Evolutionary conservation across 1,139 yeast genomes (phyloP).

Genomic region (Starmera stellimalicola): DNA sequence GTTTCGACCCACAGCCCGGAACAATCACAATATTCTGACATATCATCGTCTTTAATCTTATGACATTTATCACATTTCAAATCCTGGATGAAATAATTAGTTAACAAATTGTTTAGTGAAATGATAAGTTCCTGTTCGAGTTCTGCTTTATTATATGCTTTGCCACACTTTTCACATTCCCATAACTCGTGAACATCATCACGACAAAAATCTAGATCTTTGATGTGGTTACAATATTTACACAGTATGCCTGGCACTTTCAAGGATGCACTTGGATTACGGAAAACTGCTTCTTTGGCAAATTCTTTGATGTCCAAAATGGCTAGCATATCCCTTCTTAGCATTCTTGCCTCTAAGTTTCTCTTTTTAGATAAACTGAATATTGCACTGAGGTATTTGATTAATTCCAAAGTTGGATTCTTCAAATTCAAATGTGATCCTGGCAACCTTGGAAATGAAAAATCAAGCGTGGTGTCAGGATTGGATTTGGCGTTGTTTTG

Average conservation of each 20-base stretch:
- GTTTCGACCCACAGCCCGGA: conserved; percentile 81
- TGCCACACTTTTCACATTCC: conserved; percentile 63
- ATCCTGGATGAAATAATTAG: conserved; percentile 72
- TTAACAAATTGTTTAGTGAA: conserved; percentile 44
- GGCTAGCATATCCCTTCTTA: conserved; percentile 65
- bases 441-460: conserved; percentile 62
- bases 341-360: conserved; percentile 60
- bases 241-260: conserved; percentile 64
- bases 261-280: conserved; percentile 66
- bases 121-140: conserved; percentile 74
- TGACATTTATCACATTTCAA: conserved; percentile 71
- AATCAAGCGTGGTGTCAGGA: conserved; percentile 54
- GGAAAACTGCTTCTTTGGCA: conserved; percentile 65
- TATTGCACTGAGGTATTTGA: conserved; percentile 67
- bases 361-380: conserved; percentile 57
- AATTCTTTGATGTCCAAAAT: conserved; percentile 80
- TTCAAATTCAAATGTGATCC: conserved; percentile 54
- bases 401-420: conserved; percentile 74
- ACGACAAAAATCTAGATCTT: conserved; percentile 78
- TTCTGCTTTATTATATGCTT: conserved; percentile 53
- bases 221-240: conserved; percentile 63
- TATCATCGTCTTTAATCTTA: conserved; percentile 53
- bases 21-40: conserved; percentile 74
- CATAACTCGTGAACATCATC: conserved; percentile 45
- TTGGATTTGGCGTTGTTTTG: conserved; percentile 70